phyloP scores from a whole-genome alignment of 257 asterid genomes.

The Eucommia ulmoides region DNA sequence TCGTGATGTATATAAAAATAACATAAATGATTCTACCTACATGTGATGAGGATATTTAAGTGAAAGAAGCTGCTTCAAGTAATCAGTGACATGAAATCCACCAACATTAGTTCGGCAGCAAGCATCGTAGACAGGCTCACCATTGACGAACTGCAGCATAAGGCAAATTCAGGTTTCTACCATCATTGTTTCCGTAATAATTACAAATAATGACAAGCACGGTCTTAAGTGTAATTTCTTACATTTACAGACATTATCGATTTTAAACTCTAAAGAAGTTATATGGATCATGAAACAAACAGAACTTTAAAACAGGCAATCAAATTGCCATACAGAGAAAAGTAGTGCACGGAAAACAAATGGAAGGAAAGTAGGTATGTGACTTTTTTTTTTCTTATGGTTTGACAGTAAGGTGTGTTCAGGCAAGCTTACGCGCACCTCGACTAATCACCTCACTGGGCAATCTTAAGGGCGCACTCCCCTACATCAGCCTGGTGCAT shows the following conservation, averaged over 20 bases:
- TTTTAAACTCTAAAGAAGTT: neutral
- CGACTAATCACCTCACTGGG: too few relatives aligned
- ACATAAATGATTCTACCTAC: conserved; percentile 32
- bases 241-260: neutral
- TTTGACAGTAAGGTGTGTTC: too few relatives aligned
- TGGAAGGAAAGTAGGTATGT: too few relatives aligned
- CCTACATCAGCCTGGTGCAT: too few relatives aligned
- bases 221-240: neutral
- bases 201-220: too few relatives aligned
- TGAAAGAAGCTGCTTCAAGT: conserved; percentile 94
- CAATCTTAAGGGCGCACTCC: too few relatives aligned
- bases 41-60: conserved; percentile 95
- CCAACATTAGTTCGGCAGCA: conserved; percentile 92
- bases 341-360: neutral
- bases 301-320: neutral
- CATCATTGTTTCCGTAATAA: neutral
- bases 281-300: neutral
- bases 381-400: too few relatives aligned
- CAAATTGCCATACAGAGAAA: neutral
- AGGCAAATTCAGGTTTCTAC: conserved; percentile 1
- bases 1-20: conserved; percentile 6
- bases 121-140: conserved; percentile 93
- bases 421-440: too few relatives aligned
- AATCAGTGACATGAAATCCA: conserved; percentile 92
- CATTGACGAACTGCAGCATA: conserved; percentile 63